These are phyloP conservation scores for Triglochin maritima DNA, from an alignment of 106 monocot genomes.

Conservation along the genomic window DNA sequence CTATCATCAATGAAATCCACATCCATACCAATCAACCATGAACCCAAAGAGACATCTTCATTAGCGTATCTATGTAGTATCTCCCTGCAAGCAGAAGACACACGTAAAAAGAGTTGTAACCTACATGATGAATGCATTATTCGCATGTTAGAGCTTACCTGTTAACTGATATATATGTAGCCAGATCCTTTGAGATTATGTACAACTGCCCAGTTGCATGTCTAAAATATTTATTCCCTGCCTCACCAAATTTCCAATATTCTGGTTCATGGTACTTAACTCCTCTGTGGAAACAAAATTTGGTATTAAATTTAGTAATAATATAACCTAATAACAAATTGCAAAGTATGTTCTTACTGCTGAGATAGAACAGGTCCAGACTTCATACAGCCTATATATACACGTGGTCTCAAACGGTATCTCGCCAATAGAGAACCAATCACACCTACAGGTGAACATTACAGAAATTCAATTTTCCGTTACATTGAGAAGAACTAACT, in stretches of 20 bases:
- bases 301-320: background rate
- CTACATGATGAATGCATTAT: background rate
- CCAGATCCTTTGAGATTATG: conserved; percentile 57
- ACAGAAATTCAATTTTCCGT: background rate
- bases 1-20: conserved; percentile 58
- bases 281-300: conserved; percentile 20
- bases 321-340: background rate
- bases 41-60: conserved; percentile 66
- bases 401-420: conserved; percentile 61
- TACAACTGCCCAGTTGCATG: conserved; percentile 72
- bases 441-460: conserved; percentile 24
- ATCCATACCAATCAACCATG: conserved; percentile 64
- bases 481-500: no score
- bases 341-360: conserved; percentile 32
- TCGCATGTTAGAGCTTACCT: conserved; percentile 11
- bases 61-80: conserved; percentile 58
- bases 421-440: conserved; percentile 42
- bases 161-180: conserved; percentile 58
- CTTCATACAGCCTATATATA: conserved; percentile 92
- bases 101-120: no score
- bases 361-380: conserved; percentile 76
- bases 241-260: conserved; percentile 64
- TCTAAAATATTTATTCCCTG: conserved; percentile 63
- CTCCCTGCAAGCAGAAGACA: conserved; percentile 16
- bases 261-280: conserved; percentile 63